Evolutionary conservation across 306 rosid genomes (phyloP).

Genomic region (Sesbania bispinosa): DNA sequence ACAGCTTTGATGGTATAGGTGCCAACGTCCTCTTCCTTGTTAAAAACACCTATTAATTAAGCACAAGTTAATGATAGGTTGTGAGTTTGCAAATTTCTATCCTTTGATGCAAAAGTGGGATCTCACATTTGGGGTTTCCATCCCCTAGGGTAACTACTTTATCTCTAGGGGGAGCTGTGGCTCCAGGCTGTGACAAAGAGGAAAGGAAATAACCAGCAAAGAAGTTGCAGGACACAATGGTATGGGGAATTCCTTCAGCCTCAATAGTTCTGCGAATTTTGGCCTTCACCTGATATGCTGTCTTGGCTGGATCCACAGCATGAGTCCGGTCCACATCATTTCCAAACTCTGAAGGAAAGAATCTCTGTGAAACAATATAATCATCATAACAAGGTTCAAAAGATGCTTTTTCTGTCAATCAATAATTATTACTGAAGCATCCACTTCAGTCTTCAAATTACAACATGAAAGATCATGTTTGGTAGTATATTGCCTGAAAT

Average conservation of each 20-base stretch:
- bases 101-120: no score
- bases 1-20: constrained; percentile 34
- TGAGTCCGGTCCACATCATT: constrained; percentile 21
- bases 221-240: constrained; percentile 9
- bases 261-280: constrained; percentile 29
- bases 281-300: neutral
- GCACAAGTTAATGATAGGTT: neutral
- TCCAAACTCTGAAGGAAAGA: constrained; percentile 41
- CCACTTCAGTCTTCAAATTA: no score
- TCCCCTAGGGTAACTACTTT: constrained; percentile 35
- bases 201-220: constrained; percentile 32
- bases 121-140: constrained; percentile 31
- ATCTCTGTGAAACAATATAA: constrained; percentile 27
- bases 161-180: constrained; percentile 32
- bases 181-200: constrained; percentile 17
- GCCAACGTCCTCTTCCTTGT: constrained; percentile 45
- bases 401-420: no score
- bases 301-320: constrained; percentile 35
- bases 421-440: no score
- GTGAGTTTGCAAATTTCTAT: no score
- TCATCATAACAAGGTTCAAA: neutral
- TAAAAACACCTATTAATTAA: constrained; percentile 22
- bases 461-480: no score
- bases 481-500: no score
- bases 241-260: constrained; percentile 31